Base-by-base conservation (phyloP, 2,329 filamentous ascomycete genomes). In the Claviceps fusiformis region DNA sequence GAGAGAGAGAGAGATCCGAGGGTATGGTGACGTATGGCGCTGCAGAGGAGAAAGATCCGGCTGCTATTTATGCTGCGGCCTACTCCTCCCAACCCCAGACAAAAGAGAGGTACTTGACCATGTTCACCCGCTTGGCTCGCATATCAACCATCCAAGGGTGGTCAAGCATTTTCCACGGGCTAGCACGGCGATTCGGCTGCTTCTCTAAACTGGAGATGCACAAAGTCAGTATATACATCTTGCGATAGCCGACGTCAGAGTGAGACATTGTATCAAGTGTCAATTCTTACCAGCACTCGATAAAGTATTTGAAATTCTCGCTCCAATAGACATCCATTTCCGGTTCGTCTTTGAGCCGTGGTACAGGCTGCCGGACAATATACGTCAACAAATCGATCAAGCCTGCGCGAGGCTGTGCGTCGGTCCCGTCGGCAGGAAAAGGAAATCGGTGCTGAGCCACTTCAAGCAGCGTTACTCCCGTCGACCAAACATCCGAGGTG, bases 141-240 rank as follows among this genome's bases (percentile, higher is more conserved):
- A 97, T 97, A 65, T 98, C 93, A 46, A 89, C 76, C 85, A 98
- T 95, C 93, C 93, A 98, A 2, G 93, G 93, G 72, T 98, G 93
- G 67, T 98, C 93, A 60, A 95, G 81, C 91, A 98, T 98, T 65
- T 92, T 88, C 93, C 93, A 98, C 13, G 93, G 93, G 57, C 88
- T 95, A 35, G 92, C 93, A 67, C 93, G 80, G 65, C 91, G 83
- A 56, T 79, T 80, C 24, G 89, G 85, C 63, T 96, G 89, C 73
- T 98, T 98, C 71, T 98, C 93, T 56, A 98, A 80, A 73, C 93
- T 97, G 19, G 4, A 51, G 9, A 44, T 10, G 24, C 24, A 51
- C n/a, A 7, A 57, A 54, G 61, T 71, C 59, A 67, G 63, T 50
- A 60, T 27, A 39, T 17, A n/a, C n/a, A 41, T 41, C 24, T 24